phyloP scores from a whole-genome alignment of 1,139 yeast species.

The Diutina neorugosa region DNA sequence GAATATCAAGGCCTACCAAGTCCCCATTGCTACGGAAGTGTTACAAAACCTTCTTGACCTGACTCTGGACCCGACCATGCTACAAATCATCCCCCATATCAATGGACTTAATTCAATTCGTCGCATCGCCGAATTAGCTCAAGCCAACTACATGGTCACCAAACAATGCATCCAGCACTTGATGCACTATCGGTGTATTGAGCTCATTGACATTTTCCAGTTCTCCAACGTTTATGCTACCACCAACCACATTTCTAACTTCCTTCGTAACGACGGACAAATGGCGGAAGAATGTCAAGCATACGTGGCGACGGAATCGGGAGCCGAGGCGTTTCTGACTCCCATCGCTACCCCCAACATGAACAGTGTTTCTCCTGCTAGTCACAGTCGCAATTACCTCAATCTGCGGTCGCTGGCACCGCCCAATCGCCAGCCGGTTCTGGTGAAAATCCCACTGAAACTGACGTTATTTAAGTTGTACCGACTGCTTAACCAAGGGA shows the following conservation, averaged over 20 bases:
- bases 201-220: constrained; percentile 77
- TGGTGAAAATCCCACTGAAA: constrained; percentile 43
- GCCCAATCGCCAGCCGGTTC: not conserved
- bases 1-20: constrained; percentile 60
- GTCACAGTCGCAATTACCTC: not conserved
- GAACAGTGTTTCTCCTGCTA: not conserved
- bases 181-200: constrained; percentile 78
- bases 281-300: constrained; percentile 82
- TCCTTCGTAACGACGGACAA: constrained; percentile 42
- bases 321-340: not conserved
- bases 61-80: constrained; percentile 96
- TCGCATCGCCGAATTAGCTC: constrained; percentile 66
- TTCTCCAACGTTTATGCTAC: constrained; percentile 84
- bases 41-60: constrained; percentile 64
- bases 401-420: not conserved
- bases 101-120: constrained; percentile 80
- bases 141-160: constrained; percentile 69
- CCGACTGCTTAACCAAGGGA: constrained; percentile 69
- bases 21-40: constrained; percentile 77
- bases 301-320: constrained; percentile 26
- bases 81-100: constrained; percentile 72
- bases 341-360: not conserved
- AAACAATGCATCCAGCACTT: constrained; percentile 85
- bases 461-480: constrained; percentile 65
- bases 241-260: constrained; percentile 61